Conservation (phyloP, 1,284 basidiomycete species). For the Ganoderma sinense region DNA sequence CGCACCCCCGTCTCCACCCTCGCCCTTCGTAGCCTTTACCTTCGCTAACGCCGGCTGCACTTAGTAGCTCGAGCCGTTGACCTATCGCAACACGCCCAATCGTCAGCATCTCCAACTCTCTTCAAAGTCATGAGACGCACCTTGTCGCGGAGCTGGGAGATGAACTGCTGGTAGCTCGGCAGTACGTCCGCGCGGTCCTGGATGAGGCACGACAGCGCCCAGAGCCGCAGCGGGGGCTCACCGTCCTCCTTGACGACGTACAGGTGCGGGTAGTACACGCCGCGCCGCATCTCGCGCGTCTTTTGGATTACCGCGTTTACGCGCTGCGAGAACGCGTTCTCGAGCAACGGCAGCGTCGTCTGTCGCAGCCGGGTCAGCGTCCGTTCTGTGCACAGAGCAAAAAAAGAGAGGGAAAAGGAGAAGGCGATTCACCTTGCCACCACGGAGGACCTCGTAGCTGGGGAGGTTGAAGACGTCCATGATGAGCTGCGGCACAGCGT, state of each 20-base stretch:
- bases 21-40: background rate
- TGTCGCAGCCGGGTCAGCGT: constrained; percentile 39
- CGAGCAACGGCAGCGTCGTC: constrained; percentile 88
- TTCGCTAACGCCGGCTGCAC: background rate
- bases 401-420: background rate
- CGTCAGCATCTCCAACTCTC: background rate
- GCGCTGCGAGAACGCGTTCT: constrained; percentile 93
- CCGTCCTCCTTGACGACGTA: constrained; percentile 99
- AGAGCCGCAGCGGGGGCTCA: constrained; percentile 91
- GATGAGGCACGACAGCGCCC: constrained; percentile 94
- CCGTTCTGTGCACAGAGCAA: background rate
- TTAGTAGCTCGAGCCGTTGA: constrained; percentile 37
- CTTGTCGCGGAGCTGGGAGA: constrained; percentile 81
- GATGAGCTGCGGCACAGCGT: constrained; percentile 94
- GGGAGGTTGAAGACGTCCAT: constrained; percentile 95
- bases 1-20: background rate
- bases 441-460: constrained; percentile 87
- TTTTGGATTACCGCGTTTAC: constrained; percentile 95
- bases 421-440: constrained; percentile 80
- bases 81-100: constrained; percentile 15
- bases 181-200: constrained; percentile 96
- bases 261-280: constrained; percentile 93
- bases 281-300: constrained; percentile 88
- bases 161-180: constrained; percentile 96
- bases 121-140: constrained; percentile 43